Percentiles rank a stretch among this genome's conserved stretches.
phyloP scores from a whole-genome alignment of 768 basidiomycete species.

The Cystobasidium ongulense region DNA sequence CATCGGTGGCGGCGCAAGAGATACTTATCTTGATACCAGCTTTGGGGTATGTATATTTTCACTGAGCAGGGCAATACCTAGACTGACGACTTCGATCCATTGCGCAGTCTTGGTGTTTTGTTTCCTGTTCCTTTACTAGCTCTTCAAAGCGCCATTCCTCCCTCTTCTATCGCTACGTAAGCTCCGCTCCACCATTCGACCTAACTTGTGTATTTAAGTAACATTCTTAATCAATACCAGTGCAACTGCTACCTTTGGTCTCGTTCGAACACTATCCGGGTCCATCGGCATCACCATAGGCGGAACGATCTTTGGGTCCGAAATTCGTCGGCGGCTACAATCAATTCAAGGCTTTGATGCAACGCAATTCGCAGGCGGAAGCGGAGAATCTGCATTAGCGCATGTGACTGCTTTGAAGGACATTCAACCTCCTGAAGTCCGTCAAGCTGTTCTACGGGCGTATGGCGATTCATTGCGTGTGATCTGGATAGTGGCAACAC shows the following conservation, averaged over 20 bases:
- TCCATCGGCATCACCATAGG: conserved; percentile 42
- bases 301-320: conserved; percentile 40
- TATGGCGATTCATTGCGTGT: conserved; percentile 31
- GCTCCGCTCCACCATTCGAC: no score
- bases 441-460: conserved; percentile 47
- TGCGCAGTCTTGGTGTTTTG: neutral
- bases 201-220: no score
- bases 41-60: conserved; percentile 1
- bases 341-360: conserved; percentile 49
- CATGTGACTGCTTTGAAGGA: neutral
- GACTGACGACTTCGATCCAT: neutral
- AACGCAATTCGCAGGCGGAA: conserved; percentile 50
- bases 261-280: conserved; percentile 45
- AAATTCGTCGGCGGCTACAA: conserved; percentile 46
- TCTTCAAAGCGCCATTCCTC: conserved; percentile 76
- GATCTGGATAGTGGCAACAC: conserved; percentile 45
- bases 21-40: conserved; percentile 20
- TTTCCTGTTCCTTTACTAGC: conserved; percentile 32
- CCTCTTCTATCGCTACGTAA: conserved; percentile 64
- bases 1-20: conserved; percentile 28
- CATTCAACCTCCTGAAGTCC: conserved; percentile 40
- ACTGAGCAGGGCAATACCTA: neutral
- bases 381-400: conserved; percentile 12
- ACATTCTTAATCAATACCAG: no score
- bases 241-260: conserved; percentile 61